Evolutionary conservation across 306 rosid species (phyloP).

Genomic region (Corylus heterophylla): DNA sequence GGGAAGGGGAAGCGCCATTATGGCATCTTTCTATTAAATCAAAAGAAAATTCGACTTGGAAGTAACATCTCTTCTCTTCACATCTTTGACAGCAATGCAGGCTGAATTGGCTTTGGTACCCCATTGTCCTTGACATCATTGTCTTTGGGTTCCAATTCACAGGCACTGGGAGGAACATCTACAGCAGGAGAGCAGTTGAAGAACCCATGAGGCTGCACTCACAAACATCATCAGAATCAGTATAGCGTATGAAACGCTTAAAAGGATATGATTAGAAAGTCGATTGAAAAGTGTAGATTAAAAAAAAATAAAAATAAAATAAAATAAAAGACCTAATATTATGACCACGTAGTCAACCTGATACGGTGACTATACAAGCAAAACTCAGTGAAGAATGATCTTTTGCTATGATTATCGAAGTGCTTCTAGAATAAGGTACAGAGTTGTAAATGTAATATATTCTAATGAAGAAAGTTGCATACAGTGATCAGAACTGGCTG

Average conservation of each 20-base stretch:
- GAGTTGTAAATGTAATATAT: not conserved
- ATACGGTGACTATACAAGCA: not conserved
- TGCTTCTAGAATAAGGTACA: not conserved
- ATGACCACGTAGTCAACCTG: not conserved
- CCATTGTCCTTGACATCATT: constrained; percentile 42
- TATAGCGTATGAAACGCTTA: not conserved
- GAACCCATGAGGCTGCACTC: constrained; percentile 89
- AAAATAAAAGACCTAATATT: not conserved
- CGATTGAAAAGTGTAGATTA: not conserved
- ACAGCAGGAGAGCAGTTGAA: constrained; percentile 87
- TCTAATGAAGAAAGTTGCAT: not conserved
- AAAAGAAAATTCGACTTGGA: not conserved
- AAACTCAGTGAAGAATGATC: not conserved
- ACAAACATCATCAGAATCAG: constrained; percentile 7
- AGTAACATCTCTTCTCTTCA: constrained; percentile 20
- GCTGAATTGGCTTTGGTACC: constrained; percentile 41
- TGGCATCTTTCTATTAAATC: constrained; percentile 5
- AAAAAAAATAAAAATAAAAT: no score
- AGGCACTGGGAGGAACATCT: constrained; percentile 66
- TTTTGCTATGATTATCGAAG: not conserved
- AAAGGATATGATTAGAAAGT: not conserved
- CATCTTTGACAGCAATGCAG: constrained; percentile 46
- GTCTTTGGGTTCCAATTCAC: constrained; percentile 61
- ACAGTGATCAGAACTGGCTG: not conserved
- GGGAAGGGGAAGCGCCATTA: not conserved